Conservation (phyloP, 495 filamentous ascomycete genomes). For the Pseudotulostoma volvatum region DNA sequence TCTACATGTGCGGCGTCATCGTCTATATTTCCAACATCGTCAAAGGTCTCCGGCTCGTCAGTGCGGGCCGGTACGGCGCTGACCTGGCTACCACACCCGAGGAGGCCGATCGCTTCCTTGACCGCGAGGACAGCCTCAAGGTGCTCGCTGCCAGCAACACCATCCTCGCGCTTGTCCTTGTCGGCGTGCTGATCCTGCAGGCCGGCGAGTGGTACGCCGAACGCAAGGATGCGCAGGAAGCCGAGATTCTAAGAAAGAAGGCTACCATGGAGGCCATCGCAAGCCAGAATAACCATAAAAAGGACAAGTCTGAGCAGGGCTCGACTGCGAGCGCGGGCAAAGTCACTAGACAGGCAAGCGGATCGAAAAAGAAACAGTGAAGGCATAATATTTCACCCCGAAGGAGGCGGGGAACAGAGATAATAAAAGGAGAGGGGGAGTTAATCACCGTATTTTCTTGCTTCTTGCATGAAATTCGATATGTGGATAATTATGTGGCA, state of each 20-base stretch:
- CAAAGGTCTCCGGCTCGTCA: constrained; percentile 73
- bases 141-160: constrained; percentile 93
- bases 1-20: constrained; percentile 81
- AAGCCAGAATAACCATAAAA: too few relatives aligned
- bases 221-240: constrained; percentile 74
- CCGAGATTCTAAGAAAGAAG: constrained; percentile 41
- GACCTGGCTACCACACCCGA: constrained; percentile 17
- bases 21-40: constrained; percentile 92
- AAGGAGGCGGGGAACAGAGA: too few relatives aligned
- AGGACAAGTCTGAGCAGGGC: constrained; percentile 6
- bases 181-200: constrained; percentile 85
- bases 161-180: constrained; percentile 76
- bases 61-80: constrained; percentile 33
- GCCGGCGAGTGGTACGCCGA: constrained; percentile 98
- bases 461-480: too few relatives aligned
- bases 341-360: constrained; percentile 1
- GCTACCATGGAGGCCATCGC: constrained; percentile 22
- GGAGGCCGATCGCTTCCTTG: constrained; percentile 32
- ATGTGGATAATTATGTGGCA: too few relatives aligned
- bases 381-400: too few relatives aligned
- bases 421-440: neutral
- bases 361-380: neutral
- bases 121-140: constrained; percentile 70
- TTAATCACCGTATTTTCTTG: too few relatives aligned
- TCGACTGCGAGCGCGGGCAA: neutral